phyloP scores from a whole-genome alignment of 805 yeast species.

The Saccharomycopsis sp. region DNA sequence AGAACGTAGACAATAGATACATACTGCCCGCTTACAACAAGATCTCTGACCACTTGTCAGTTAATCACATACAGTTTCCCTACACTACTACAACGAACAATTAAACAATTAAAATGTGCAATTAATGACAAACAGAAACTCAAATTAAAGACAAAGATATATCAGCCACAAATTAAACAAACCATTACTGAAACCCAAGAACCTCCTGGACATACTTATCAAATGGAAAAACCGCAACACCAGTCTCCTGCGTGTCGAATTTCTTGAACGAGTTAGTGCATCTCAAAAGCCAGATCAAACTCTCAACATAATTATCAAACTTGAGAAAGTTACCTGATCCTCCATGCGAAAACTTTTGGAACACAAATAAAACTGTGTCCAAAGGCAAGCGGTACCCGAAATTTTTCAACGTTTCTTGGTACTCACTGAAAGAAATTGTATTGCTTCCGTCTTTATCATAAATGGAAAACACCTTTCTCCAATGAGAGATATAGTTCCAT shows the following conservation, averaged over 20 bases:
- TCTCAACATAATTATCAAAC: conserved; percentile 78
- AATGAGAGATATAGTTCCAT: conserved; percentile 63
- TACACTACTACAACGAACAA: no score
- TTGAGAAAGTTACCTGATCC: conserved; percentile 39
- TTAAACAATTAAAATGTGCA: no score
- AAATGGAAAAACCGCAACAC: conserved; percentile 60
- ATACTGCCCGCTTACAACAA: no score
- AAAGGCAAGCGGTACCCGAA: conserved; percentile 62
- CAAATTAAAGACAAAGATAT: no score
- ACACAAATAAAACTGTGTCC: conserved; percentile 52
- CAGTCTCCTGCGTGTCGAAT: conserved; percentile 68
- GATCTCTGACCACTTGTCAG: no score
- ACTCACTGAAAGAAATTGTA: conserved; percentile 61
- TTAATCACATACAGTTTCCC: no score
- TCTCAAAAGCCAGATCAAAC: conserved; percentile 68
- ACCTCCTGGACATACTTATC: conserved; percentile 58
- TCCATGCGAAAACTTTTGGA: conserved; percentile 39
- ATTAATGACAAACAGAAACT: no score
- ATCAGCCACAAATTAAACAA: no score
- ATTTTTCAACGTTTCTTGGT: conserved; percentile 54
- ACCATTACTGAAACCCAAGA: conserved; percentile 29
- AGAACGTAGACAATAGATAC: no score
- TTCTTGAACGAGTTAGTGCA: conserved; percentile 74
- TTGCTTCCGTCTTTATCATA: conserved; percentile 56
- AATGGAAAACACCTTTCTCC: conserved; percentile 57